These are phyloP conservation scores for Alternaria tenuissima DNA, from an alignment of 2,329 filamentous ascomycete species.

Conservation along the genomic window DNA sequence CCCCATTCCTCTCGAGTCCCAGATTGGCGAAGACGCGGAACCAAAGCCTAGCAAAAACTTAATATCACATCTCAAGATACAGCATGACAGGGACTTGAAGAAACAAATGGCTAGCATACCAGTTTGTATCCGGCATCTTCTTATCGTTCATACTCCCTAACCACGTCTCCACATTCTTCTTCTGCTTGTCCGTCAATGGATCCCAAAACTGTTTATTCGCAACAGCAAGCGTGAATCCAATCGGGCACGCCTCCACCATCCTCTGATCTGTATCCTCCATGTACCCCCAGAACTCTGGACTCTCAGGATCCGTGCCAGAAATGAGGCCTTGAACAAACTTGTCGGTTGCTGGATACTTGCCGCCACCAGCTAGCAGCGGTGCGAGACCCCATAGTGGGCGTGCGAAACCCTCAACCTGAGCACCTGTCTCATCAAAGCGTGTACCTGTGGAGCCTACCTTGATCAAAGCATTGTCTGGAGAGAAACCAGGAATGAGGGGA, in stretches of 20 bases:
- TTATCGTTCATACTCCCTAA: conserved; percentile 81
- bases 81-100: not conserved
- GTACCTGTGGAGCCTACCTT: conserved; percentile 76
- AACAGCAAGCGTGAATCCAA: conserved; percentile 77
- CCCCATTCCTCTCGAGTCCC: conserved; percentile 77
- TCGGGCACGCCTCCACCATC: conserved; percentile 85
- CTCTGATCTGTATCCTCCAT: conserved; percentile 80
- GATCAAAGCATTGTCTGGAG: conserved; percentile 69
- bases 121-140: conserved; percentile 73
- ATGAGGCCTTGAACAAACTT: conserved; percentile 76
- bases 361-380: conserved; percentile 73
- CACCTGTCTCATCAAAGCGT: conserved; percentile 78
- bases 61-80: conserved; percentile 16
- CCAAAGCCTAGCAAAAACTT: conserved; percentile 69
- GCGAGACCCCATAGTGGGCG: conserved; percentile 80
- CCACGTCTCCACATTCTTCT: conserved; percentile 73
- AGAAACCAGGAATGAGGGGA: conserved; percentile 76
- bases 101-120: conserved; percentile 47
- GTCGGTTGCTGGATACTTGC: conserved; percentile 68
- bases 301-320: conserved; percentile 74
- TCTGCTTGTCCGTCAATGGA: conserved; percentile 68
- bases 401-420: conserved; percentile 78
- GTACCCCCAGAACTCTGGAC: conserved; percentile 77
- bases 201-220: conserved; percentile 71
- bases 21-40: conserved; percentile 86